Evolutionary conservation across 2,329 filamentous ascomycete species (phyloP).

Genomic region (Penicillium sp.): DNA sequence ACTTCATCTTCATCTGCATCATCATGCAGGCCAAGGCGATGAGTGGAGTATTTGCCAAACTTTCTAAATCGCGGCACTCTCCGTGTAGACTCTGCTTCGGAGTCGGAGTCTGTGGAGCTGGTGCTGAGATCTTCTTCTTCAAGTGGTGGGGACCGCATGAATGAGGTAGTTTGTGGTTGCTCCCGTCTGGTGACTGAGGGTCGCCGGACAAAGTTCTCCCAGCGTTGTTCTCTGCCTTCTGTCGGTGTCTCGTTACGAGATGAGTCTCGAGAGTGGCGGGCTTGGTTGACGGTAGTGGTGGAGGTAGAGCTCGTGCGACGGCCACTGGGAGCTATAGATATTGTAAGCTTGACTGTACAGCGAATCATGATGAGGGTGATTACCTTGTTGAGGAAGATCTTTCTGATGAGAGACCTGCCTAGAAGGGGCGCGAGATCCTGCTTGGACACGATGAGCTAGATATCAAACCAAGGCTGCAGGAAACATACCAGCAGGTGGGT

Average conservation of each 20-base stretch:
- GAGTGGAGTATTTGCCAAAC: slow-evolving; percentile 49
- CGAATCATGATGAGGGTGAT: background rate
- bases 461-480: background rate
- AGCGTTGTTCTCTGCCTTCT: slow-evolving; percentile 34
- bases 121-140: slow-evolving; percentile 44
- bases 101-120: slow-evolving; percentile 43
- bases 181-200: slow-evolving; percentile 36
- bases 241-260: slow-evolving; percentile 36
- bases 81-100: slow-evolving; percentile 34
- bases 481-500: slow-evolving; percentile 40
- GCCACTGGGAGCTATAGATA: slow-evolving; percentile 23
- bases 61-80: slow-evolving; percentile 42
- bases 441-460: slow-evolving; percentile 8
- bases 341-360: slow-evolving; percentile 10
- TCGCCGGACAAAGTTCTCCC: slow-evolving; percentile 32
- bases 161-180: slow-evolving; percentile 27
- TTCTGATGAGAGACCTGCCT: slow-evolving; percentile 46
- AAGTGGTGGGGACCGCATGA: slow-evolving; percentile 40
- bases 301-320: slow-evolving; percentile 40
- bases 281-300: slow-evolving; percentile 39
- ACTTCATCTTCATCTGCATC: slow-evolving; percentile 54
- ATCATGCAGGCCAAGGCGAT: slow-evolving; percentile 41
- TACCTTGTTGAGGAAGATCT: slow-evolving; percentile 41
- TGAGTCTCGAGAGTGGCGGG: slow-evolving; percentile 32
- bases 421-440: slow-evolving; percentile 49